phyloP scores from a whole-genome alignment of 2,329 filamentous ascomycete species.

The Trichoderma sp. region DNA sequence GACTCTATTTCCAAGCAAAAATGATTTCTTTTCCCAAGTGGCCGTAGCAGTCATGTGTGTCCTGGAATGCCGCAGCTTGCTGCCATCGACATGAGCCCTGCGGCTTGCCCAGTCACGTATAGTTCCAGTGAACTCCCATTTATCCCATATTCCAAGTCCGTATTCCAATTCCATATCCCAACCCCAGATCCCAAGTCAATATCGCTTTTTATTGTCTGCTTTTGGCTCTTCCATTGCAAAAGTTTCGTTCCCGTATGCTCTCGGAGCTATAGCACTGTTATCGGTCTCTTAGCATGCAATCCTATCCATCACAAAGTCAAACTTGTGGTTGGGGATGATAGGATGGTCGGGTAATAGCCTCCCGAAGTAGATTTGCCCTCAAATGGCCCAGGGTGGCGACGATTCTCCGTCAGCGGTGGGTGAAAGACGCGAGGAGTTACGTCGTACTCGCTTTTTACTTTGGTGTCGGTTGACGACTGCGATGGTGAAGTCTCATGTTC shows the following conservation, averaged over 20 bases:
- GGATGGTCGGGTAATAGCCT: slow-evolving; percentile 51
- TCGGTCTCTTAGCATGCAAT: background rate
- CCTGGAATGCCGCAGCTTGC: background rate
- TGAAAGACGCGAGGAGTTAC: slow-evolving; percentile 50
- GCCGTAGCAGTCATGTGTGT: slow-evolving; percentile 9
- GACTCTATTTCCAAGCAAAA: slow-evolving; percentile 10
- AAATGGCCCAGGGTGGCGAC: slow-evolving; percentile 48
- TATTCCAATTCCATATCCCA: background rate
- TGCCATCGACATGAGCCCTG: slow-evolving; percentile 18
- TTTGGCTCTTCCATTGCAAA: background rate
- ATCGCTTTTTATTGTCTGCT: background rate
- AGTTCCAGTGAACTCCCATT: slow-evolving; percentile 12
- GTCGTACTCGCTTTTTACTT: slow-evolving; percentile 55
- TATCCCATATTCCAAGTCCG: background rate
- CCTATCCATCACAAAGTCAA: slow-evolving; percentile 39
- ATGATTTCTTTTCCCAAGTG: background rate
- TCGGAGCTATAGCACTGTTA: background rate
- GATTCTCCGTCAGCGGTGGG: slow-evolving; percentile 40
- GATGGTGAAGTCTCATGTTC: slow-evolving; percentile 38
- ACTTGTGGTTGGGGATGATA: slow-evolving; percentile 49
- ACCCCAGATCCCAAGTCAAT: background rate
- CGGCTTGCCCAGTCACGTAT: slow-evolving; percentile 20
- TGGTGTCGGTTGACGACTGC: slow-evolving; percentile 37
- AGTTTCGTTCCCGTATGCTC: background rate
- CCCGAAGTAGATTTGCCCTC: slow-evolving; percentile 54